These are phyloP conservation scores for Anisogramma anomala DNA, from an alignment of 2,329 filamentous ascomycete genomes.

Conservation along the genomic window DNA sequence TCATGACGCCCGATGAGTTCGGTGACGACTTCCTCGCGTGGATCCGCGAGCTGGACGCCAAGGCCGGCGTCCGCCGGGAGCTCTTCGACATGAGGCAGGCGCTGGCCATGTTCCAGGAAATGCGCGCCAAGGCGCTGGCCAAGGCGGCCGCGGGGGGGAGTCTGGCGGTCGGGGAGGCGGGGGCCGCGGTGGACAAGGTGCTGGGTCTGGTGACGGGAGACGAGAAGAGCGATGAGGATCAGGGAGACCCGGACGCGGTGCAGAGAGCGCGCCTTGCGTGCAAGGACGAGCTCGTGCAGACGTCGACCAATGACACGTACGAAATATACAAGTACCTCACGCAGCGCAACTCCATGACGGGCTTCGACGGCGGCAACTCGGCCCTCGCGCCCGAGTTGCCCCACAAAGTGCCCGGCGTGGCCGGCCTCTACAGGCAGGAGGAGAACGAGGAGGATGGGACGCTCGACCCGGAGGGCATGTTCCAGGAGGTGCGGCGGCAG, in stretches of 20 bases:
- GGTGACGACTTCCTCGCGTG: slow-evolving; percentile 43
- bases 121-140: slow-evolving; percentile 25
- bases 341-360: slow-evolving; percentile 26
- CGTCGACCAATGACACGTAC: slow-evolving; percentile 17
- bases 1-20: slow-evolving; percentile 53
- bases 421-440: slow-evolving; percentile 36
- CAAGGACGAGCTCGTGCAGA: background rate
- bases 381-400: slow-evolving; percentile 39
- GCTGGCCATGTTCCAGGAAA: slow-evolving; percentile 38
- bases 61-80: slow-evolving; percentile 7
- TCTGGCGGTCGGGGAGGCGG: slow-evolving; percentile 18
- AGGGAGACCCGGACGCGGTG: slow-evolving; percentile 23
- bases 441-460: slow-evolving; percentile 39
- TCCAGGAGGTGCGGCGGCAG: slow-evolving; percentile 40
- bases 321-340: slow-evolving; percentile 23
- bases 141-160: slow-evolving; percentile 22
- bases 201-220: slow-evolving; percentile 6
- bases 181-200: slow-evolving; percentile 15
- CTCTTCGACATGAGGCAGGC: slow-evolving; percentile 27
- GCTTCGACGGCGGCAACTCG: slow-evolving; percentile 27
- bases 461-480: slow-evolving; percentile 39
- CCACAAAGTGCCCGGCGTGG: slow-evolving; percentile 40
- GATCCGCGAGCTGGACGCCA: slow-evolving; percentile 32
- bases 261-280: slow-evolving; percentile 12
- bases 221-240: slow-evolving; percentile 28